phyloP scores from a whole-genome alignment of 345 rosid genomes.

The Raphanus raphanistrum region DNA sequence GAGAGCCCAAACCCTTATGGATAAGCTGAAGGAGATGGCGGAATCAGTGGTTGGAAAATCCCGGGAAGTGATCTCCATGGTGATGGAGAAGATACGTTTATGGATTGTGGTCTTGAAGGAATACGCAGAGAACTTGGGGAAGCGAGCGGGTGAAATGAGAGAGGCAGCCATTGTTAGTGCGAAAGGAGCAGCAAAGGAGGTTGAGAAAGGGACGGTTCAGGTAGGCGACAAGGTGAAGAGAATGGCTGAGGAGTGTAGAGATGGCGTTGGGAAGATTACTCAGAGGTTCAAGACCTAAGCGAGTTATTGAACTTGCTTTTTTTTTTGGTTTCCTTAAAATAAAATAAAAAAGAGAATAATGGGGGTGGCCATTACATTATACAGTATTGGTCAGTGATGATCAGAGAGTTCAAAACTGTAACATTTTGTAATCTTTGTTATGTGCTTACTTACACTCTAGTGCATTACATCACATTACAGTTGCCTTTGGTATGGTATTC shows the following conservation, averaged over 20 bases:
- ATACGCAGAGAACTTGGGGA: slow-evolving; percentile 39
- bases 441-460: slow-evolving; percentile 20
- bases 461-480: not conserved
- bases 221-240: slow-evolving; percentile 49
- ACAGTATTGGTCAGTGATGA: slow-evolving; percentile 31
- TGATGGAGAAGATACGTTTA: slow-evolving; percentile 49
- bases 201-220: slow-evolving; percentile 57
- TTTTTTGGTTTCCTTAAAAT: not conserved
- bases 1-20: slow-evolving; percentile 62
- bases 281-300: slow-evolving; percentile 39
- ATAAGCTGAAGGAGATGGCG: slow-evolving; percentile 64
- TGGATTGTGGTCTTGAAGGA: slow-evolving; percentile 53
- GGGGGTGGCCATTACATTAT: slow-evolving; percentile 24
- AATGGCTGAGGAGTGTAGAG: slow-evolving; percentile 43
- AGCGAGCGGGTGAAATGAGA: slow-evolving; percentile 42
- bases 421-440: slow-evolving; percentile 34
- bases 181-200: slow-evolving; percentile 51
- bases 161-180: slow-evolving; percentile 30
- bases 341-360: slow-evolving; percentile 29
- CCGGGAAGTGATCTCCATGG: slow-evolving; percentile 48
- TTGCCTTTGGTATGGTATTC: not conserved
- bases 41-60: slow-evolving; percentile 52
- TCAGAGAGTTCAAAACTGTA: slow-evolving; percentile 17
- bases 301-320: too few relatives aligned
- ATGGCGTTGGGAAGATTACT: slow-evolving; percentile 41